phyloP scores from a whole-genome alignment of 352 stramenopile genomes.

The Plasmopara halstedii region DNA sequence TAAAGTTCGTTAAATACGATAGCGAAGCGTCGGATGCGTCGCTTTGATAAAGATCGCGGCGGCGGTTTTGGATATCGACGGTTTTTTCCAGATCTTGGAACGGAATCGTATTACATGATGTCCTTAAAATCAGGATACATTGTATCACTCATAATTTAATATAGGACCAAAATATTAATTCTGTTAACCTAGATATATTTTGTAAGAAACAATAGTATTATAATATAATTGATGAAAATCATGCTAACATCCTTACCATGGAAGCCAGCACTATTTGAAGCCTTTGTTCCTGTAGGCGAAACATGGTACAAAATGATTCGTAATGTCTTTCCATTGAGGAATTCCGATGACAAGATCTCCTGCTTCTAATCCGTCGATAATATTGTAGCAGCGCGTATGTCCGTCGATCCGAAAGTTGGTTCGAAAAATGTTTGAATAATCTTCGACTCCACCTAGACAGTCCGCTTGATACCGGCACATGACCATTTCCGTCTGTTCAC shows the following conservation, averaged over 20 bases:
- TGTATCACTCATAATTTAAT: no score
- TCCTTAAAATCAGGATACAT: no score
- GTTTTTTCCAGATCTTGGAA: no score
- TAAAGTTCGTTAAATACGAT: neutral
- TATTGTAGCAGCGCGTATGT: conserved; percentile 37
- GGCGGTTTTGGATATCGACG: conserved; percentile 1
- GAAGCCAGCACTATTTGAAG: neutral
- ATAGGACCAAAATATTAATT: no score
- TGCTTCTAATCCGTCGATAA: conserved; percentile 26
- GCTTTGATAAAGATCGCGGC: neutral
- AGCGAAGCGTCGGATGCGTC: neutral
- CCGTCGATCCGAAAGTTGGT: conserved; percentile 35
- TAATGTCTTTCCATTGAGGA: conserved; percentile 39
- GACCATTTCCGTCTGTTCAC: conserved; percentile 48
- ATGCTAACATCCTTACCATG: no score
- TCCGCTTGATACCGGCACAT: conserved; percentile 43
- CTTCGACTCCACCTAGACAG: conserved; percentile 34
- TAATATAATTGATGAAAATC: neutral
- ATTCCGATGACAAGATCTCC: conserved; percentile 43
- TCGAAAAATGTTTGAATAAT: conserved; percentile 36
- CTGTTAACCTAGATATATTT: no score
- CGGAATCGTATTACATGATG: no score
- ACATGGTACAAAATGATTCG: conserved; percentile 29
- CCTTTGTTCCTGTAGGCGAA: conserved; percentile 1
- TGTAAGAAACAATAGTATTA: no score